phyloP scores from a whole-genome alignment of 179 eudicot genomes.

The Silene noctiflora region DNA sequence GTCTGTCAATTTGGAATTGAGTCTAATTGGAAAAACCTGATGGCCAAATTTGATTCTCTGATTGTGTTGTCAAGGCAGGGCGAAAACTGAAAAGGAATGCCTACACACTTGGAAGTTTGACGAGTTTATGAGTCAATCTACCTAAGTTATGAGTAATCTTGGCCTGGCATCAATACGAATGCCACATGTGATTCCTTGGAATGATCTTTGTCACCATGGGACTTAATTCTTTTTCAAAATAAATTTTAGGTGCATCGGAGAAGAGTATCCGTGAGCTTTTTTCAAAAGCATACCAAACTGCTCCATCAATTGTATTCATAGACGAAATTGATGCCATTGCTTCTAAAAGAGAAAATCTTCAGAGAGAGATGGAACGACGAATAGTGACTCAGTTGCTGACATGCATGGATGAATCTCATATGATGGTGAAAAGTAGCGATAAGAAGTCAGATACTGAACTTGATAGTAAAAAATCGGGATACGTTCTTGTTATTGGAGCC shows the following conservation, averaged over 20 bases:
- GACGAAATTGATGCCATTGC: constrained; percentile 94
- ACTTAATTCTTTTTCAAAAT: constrained; percentile 2
- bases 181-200: too few species aligned
- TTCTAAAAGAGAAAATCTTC: constrained; percentile 80
- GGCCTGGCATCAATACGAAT: too few species aligned
- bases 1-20: too few species aligned
- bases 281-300: constrained; percentile 73
- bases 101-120: background rate
- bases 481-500: constrained; percentile 87
- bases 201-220: background rate
- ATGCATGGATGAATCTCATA: constrained; percentile 84
- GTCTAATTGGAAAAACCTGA: too few species aligned
- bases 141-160: too few species aligned
- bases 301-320: constrained; percentile 87
- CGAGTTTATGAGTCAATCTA: too few species aligned
- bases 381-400: constrained; percentile 90
- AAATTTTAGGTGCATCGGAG: constrained; percentile 69
- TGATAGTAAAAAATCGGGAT: constrained; percentile 33
- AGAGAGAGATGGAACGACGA: constrained; percentile 86
- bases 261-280: constrained; percentile 77
- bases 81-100: too few species aligned
- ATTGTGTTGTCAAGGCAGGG: too few species aligned
- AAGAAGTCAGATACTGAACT: constrained; percentile 33
- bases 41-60: too few species aligned
- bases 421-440: constrained; percentile 33